Percentiles rank a stretch among this genome's conserved stretches.
Evolutionary conservation across 768 basidiomycete genomes (phyloP).

Genomic region (Leucocoprinus sp.): DNA sequence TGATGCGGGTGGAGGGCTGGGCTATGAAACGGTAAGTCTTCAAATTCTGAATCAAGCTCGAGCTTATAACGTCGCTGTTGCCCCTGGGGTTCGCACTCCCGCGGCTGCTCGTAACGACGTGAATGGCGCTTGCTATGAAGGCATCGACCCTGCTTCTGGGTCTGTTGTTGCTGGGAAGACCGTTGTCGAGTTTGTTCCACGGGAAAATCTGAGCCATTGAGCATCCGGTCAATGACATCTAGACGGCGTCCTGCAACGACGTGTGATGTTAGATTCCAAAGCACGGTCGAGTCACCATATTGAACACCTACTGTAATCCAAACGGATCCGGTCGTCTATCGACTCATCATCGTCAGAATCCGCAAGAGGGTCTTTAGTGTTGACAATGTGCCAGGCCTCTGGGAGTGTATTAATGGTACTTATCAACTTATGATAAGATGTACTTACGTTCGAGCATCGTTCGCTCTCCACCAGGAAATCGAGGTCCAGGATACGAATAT

Average conservation of each 20-base stretch:
- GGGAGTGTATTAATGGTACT: conserved; percentile 12
- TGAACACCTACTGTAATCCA: conserved; percentile 53
- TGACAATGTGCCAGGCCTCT: conserved; percentile 72
- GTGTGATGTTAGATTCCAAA: not conserved
- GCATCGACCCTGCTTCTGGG: not conserved
- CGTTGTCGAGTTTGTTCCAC: conserved; percentile 15
- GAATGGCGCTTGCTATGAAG: conserved; percentile 4
- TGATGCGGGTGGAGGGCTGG: conserved; percentile 9
- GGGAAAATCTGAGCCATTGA: not conserved
- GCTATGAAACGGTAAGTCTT: conserved; percentile 8
- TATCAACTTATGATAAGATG: conserved; percentile 7
- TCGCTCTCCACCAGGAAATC: conserved; percentile 19
- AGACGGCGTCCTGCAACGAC: conserved; percentile 38
- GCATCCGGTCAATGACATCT: conserved; percentile 42
- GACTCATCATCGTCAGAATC: conserved; percentile 74
- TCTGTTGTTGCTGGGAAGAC: conserved; percentile 17
- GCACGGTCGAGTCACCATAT: not conserved
- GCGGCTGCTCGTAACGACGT: conserved; percentile 2
- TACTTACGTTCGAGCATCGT: conserved; percentile 41
- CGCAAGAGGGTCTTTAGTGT: conserved; percentile 52
- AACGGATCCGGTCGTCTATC: conserved; percentile 50
- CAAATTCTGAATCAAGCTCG: not conserved
- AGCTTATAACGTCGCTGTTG: not conserved
- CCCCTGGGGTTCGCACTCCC: not conserved
- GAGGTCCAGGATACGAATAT: conserved; percentile 10